phyloP scores from a whole-genome alignment of 257 asterid genomes.

The Nicotiana knightiana region DNA sequence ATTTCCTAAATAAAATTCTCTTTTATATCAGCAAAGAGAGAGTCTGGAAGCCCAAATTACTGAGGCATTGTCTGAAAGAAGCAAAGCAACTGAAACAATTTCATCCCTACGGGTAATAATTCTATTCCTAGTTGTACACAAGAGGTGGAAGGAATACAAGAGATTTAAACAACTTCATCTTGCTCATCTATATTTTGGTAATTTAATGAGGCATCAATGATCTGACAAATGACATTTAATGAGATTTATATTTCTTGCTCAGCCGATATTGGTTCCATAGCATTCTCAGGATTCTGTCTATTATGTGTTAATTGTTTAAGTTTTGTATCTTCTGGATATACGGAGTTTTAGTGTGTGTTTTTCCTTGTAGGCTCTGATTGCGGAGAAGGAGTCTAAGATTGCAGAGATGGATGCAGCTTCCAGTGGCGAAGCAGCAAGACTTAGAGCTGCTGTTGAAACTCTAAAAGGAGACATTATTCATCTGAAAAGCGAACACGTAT shows the following conservation, averaged over 20 bases:
- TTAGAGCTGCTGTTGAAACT: slow-evolving; percentile 79
- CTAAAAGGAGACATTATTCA: slow-evolving; percentile 80
- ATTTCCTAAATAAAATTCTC: not conserved
- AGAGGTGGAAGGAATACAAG: not conserved
- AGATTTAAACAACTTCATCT: not conserved
- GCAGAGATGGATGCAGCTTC: slow-evolving; percentile 99
- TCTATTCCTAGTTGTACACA: slow-evolving; percentile 16
- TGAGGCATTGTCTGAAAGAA: slow-evolving; percentile 73
- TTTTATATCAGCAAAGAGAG: slow-evolving; percentile 65
- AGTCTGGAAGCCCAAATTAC: slow-evolving; percentile 78
- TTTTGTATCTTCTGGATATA: not conserved
- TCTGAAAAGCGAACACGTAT: slow-evolving; percentile 66
- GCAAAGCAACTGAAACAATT: slow-evolving; percentile 77
- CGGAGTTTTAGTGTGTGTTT: slow-evolving; percentile 7
- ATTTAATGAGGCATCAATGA: not conserved
- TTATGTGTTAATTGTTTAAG: not conserved
- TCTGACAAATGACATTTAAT: not conserved
- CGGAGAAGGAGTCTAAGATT: slow-evolving; percentile 80
- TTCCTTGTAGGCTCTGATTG: slow-evolving; percentile 52
- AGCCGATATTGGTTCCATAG: not conserved
- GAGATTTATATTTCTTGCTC: not conserved
- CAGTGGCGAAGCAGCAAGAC: slow-evolving; percentile 93
- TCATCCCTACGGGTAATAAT: slow-evolving; percentile 70
- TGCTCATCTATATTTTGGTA: not conserved
- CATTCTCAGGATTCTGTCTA: not conserved